These are phyloP conservation scores for Grigorovia yakushimaensis DNA, from an alignment of 805 yeast genomes.

Conservation along the genomic window DNA sequence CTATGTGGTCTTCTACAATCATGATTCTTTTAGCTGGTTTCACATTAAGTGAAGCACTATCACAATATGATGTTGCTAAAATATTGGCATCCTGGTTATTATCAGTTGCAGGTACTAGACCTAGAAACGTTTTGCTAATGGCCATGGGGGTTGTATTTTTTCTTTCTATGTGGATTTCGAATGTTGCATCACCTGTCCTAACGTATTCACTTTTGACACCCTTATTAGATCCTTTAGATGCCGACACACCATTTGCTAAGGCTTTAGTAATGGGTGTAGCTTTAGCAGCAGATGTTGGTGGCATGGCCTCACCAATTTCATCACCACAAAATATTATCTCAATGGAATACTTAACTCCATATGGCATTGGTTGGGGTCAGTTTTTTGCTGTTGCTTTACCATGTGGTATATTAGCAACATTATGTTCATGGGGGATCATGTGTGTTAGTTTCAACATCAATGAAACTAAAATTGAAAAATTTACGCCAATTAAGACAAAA, in stretches of 20 bases:
- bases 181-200: conserved; percentile 93
- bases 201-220: conserved; percentile 85
- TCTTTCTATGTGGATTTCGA: conserved; percentile 89
- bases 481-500: conserved; percentile 45
- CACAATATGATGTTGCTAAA: conserved; percentile 83
- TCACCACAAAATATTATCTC: conserved; percentile 95
- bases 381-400: conserved; percentile 90
- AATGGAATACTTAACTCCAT: conserved; percentile 65
- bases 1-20: conserved; percentile 94
- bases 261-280: conserved; percentile 87
- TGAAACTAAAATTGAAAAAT: conserved; percentile 37
- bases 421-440: conserved; percentile 63
- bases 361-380: conserved; percentile 67
- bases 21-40: conserved; percentile 87
- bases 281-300: conserved; percentile 83
- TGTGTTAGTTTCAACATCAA: conserved; percentile 45
- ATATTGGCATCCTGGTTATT: conserved; percentile 78
- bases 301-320: conserved; percentile 94
- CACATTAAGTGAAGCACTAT: conserved; percentile 84
- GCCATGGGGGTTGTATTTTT: conserved; percentile 81
- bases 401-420: conserved; percentile 50
- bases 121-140: conserved; percentile 62
- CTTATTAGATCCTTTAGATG: conserved; percentile 65
- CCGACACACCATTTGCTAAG: conserved; percentile 69
- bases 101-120: conserved; percentile 72